Evolutionary conservation across 2,329 filamentous ascomycete species (phyloP).

Genomic region (Colletotrichum graminicola): DNA sequence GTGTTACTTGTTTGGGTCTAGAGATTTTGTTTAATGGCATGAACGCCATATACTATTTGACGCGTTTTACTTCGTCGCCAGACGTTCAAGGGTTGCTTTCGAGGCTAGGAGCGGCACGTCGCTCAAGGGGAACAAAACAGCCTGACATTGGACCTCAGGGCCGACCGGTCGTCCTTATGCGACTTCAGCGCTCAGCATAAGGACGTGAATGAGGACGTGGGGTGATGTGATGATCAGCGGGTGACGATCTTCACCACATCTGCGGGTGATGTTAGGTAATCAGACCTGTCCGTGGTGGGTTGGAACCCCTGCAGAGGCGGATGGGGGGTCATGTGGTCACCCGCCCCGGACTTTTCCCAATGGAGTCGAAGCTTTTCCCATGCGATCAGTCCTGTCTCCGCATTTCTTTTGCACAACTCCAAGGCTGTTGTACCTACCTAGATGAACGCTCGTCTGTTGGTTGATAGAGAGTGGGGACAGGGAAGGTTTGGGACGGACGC

Average conservation of each 20-base stretch:
- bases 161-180: conserved; percentile 1
- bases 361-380: conserved; percentile 7
- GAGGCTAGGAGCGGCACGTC: neutral
- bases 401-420: neutral
- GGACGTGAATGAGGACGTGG: neutral
- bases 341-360: conserved; percentile 7
- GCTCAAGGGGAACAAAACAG: neutral
- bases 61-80: neutral
- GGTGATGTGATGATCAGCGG: conserved; percentile 1
- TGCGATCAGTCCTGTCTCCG: conserved; percentile 5
- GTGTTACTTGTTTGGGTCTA: neutral
- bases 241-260: conserved; percentile 3
- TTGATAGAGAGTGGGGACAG: neutral
- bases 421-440: neutral
- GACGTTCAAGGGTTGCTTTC: neutral
- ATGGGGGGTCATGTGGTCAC: conserved; percentile 19
- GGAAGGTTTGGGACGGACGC: neutral
- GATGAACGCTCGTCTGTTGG: conserved; percentile 5
- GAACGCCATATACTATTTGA: neutral
- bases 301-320: conserved; percentile 1
- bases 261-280: neutral
- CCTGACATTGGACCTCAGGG: neutral
- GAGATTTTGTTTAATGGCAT: conserved; percentile 13
- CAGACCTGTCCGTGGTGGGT: neutral
- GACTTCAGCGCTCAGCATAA: conserved; percentile 6